A percentile compares a stretch with the other conserved stretches of the same genome.
Evolutionary conservation across 129 eudicot species (phyloP).

Genomic region (Escallonia rubra): DNA sequence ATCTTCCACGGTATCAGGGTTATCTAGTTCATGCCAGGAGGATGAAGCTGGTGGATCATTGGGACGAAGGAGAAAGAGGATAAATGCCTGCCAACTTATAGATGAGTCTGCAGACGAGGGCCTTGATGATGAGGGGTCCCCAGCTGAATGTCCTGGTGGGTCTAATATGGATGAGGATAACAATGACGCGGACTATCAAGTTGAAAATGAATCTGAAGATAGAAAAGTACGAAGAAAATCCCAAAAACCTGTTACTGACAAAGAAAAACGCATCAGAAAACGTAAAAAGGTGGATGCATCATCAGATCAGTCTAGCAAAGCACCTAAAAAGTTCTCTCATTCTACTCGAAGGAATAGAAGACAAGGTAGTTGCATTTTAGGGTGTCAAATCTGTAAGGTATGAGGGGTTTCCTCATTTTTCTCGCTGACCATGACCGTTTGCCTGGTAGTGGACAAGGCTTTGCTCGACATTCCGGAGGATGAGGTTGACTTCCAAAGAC

Average conservation of each 20-base stretch:
- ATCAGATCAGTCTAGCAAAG: constrained; percentile 29
- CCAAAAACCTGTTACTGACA: constrained; percentile 40
- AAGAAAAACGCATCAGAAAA: constrained; percentile 58
- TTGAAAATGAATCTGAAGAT: constrained; percentile 34
- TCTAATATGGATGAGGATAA: constrained; percentile 26
- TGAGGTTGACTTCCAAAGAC: constrained; percentile 47
- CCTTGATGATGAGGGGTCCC: constrained; percentile 15
- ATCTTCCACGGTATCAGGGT: constrained; percentile 7
- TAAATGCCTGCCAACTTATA: constrained; percentile 17
- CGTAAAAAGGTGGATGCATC: constrained; percentile 47
- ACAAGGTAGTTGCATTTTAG: constrained; percentile 46
- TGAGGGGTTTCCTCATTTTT: background rate
- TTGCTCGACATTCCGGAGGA: constrained; percentile 73
- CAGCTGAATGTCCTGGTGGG: constrained; percentile 12
- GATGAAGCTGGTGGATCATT: constrained; percentile 32
- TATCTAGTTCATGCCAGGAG: constrained; percentile 17
- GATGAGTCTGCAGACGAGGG: constrained; percentile 44
- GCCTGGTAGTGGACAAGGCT: constrained; percentile 45
- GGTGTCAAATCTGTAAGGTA: background rate
- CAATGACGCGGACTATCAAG: constrained; percentile 27
- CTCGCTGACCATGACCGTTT: constrained; percentile 1
- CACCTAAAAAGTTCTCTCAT: constrained; percentile 70
- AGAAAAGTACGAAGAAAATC: constrained; percentile 33
- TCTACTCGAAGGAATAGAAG: constrained; percentile 61
- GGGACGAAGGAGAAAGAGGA: constrained; percentile 22